Base-by-base conservation (phyloP, 805 yeast species). In the Jamesozyma lodderae region DNA sequence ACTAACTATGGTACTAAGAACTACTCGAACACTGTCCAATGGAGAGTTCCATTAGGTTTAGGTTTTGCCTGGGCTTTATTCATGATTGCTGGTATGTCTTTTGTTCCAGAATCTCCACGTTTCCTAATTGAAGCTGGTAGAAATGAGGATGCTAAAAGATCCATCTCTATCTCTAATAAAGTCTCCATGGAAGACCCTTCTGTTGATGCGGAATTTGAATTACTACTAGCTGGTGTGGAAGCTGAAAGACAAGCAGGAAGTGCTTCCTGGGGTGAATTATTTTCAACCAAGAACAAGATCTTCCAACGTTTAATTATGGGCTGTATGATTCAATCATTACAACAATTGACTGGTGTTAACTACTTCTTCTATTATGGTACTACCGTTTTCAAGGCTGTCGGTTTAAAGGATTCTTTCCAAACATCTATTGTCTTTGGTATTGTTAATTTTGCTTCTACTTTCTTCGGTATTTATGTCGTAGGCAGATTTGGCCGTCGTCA, bases 21-120 rank as follows among this genome's bases (percentile, higher is more conserved):
- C 13, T 30, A 30, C 24, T 11, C 10, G 5, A 28, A 28, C 31
- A 14, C 31, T 16, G 31, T 28, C 20, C 31, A 28, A 28, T 28
- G 31, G 31, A 30, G 23, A 30, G 33, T 30, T 18, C 33, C 33
- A 18, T 30, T 30, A 14, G 33, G 33, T 18, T 19, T 30, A 19
- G 6, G n/a, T 6, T 30, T 30, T 19, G 33, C 33, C 15, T 30
- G 33, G 33, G 33, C 33, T 19, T 15, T 30, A 4, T 15, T 30
- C 4, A 16, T 30, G 22, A 30, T 30, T 18, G 33, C 14, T 30
- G 33, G 33, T 18, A 17, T 30, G 22, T 10, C 23, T 6, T 19
- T 30, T 18, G 33, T 30, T 11, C 33, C 33, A 30, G 33, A 30
- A 30, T 30, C 33, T 11, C 33, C 33, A 19, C 13, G 18, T 10